Conservation (phyloP, 73 alveolate species). For the Uronychia binucleata region DNA sequence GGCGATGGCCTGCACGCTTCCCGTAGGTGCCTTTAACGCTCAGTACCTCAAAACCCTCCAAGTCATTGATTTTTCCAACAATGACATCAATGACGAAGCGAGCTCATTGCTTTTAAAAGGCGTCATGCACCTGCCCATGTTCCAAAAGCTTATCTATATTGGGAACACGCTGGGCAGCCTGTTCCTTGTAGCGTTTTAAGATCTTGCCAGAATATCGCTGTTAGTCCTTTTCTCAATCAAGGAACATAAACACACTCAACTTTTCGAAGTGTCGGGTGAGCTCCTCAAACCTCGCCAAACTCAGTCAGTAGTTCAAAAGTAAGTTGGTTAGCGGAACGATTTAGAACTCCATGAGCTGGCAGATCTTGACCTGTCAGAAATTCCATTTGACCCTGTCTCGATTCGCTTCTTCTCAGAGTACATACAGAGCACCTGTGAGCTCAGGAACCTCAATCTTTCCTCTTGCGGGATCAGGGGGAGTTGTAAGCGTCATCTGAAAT, state of each 20-base stretch:
- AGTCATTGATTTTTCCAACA: background rate
- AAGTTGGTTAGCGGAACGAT: too few species aligned
- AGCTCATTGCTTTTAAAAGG: background rate
- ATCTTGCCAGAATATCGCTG: background rate
- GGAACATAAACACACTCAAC: too few species aligned
- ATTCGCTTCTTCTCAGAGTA: background rate
- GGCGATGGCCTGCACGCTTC: background rate
- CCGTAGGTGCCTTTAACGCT: too few species aligned
- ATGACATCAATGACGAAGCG: background rate
- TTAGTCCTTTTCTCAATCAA: too few species aligned
- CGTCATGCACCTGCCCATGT: background rate
- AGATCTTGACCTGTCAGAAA: background rate
- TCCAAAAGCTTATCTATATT: too few species aligned
- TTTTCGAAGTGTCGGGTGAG: background rate
- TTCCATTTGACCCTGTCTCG: background rate
- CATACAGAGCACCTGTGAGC: background rate
- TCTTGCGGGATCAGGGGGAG: background rate
- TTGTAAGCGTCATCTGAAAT: background rate
- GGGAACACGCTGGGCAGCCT: background rate
- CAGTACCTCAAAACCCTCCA: background rate
- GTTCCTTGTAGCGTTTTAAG: background rate
- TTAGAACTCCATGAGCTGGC: background rate
- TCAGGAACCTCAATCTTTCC: background rate
- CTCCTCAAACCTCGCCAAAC: background rate
- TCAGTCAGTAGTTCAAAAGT: background rate